Conservation (phyloP, 1,139 yeast species). For the Taphrina sp. region DNA sequence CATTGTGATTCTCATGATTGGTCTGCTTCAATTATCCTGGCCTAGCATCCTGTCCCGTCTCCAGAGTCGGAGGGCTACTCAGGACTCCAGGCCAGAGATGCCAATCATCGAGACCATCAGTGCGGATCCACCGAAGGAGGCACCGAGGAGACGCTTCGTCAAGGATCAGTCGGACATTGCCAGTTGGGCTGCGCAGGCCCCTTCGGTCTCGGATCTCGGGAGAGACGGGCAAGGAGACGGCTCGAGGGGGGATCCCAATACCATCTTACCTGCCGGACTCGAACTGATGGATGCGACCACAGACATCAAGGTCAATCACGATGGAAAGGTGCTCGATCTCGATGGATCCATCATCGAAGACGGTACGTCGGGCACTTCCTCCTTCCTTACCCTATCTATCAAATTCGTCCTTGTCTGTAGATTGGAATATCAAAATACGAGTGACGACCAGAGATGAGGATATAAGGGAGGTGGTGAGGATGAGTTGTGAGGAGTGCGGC, state of each 20-base stretch:
- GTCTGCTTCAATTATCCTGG: slow-evolving; percentile 22
- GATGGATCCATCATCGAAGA: slow-evolving; percentile 26
- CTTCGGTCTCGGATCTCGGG: not conserved
- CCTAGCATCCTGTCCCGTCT: slow-evolving; percentile 12
- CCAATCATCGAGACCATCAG: slow-evolving; percentile 31
- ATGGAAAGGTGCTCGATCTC: slow-evolving; percentile 16
- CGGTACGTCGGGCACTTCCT: slow-evolving; percentile 7
- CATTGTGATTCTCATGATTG: slow-evolving; percentile 3
- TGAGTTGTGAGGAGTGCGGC: no score
- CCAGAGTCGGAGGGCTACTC: not conserved
- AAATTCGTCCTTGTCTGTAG: no score
- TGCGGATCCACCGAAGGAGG: slow-evolving; percentile 13
- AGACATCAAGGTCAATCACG: not conserved
- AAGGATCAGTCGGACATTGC: slow-evolving; percentile 24
- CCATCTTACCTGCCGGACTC: slow-evolving; percentile 15
- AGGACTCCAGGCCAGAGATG: slow-evolving; percentile 2
- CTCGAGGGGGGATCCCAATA: slow-evolving; percentile 14
- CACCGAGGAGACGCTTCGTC: slow-evolving; percentile 7
- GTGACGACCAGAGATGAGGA: no score
- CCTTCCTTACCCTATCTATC: no score
- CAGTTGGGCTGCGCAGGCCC: slow-evolving; percentile 4
- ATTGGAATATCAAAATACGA: no score
- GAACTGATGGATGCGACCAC: not conserved
- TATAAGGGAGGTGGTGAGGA: no score
- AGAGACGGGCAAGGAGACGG: not conserved